A percentile compares a stretch with the other conserved stretches of the same genome.
These are phyloP conservation scores for Xylariaceae sp. DNA, from an alignment of 2,329 filamentous ascomycete species.

Conservation along the genomic window DNA sequence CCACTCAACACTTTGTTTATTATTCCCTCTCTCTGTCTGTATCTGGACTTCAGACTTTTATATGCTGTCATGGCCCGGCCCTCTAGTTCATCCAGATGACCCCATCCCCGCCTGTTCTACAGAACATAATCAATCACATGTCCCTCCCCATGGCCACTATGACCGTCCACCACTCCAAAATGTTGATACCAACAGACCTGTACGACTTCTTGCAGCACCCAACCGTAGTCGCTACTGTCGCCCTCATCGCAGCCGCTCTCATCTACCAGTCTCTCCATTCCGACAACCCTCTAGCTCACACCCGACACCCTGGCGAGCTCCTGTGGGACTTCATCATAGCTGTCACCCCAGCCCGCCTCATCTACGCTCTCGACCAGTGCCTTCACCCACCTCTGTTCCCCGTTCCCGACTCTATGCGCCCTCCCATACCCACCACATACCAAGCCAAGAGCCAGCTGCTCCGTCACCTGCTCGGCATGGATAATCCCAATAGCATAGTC, in stretches of 20 bases:
- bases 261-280: conserved; percentile 35
- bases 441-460: conserved; percentile 63
- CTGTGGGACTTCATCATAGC: conserved; percentile 60
- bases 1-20: too few species aligned
- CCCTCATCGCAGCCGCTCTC: conserved; percentile 32
- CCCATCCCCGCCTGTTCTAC: too few species aligned
- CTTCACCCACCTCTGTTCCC: conserved; percentile 45
- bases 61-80: too few species aligned
- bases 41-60: too few species aligned
- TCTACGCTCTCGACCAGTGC: conserved; percentile 56
- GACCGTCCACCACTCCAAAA: too few species aligned
- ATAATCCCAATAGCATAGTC: conserved; percentile 50
- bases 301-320: conserved; percentile 40
- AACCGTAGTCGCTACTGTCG: conserved; percentile 32
- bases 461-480: conserved; percentile 58
- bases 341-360: conserved; percentile 50
- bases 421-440: conserved; percentile 40
- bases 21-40: too few species aligned
- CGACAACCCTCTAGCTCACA: conserved; percentile 25
- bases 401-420: conserved; percentile 32
- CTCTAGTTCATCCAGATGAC: too few species aligned
- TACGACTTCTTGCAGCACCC: conserved; percentile 35
- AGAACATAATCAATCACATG: too few species aligned
- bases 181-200: conserved; percentile 18
- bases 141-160: too few species aligned